Percentiles rank a stretch among this genome's conserved stretches.
These are phyloP conservation scores for Cladosporium sp. DNA, from an alignment of 2,329 filamentous ascomycete genomes.

Conservation along the genomic window DNA sequence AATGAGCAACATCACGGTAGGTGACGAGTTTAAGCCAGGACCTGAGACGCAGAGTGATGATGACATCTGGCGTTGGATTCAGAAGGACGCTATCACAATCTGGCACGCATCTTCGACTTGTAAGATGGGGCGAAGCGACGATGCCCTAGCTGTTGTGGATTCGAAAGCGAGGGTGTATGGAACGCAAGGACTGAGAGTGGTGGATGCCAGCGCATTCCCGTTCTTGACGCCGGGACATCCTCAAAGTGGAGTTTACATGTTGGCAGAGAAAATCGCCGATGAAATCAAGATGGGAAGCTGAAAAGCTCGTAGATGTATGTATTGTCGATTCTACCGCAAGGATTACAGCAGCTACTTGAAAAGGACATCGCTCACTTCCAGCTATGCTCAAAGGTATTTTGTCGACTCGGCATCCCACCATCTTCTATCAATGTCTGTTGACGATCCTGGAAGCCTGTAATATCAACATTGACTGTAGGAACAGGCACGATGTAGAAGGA, in stretches of 20 bases:
- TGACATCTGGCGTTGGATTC: conserved; percentile 18
- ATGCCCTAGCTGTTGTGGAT: conserved; percentile 27
- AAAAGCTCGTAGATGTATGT: neutral
- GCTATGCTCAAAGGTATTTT: no score
- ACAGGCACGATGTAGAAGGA: no score
- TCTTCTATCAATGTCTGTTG: no score
- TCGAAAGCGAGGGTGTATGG: conserved; percentile 25
- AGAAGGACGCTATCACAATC: conserved; percentile 7
- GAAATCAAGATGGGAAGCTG: neutral
- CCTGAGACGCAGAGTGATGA: conserved; percentile 17
- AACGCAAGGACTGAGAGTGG: conserved; percentile 25
- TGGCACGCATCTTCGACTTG: conserved; percentile 20
- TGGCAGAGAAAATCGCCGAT: conserved; percentile 12
- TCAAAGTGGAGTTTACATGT: conserved; percentile 23
- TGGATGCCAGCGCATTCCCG: conserved; percentile 27
- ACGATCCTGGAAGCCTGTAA: no score
- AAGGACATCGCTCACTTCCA: no score
- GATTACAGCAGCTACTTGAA: neutral
- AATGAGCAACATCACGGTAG: conserved; percentile 30
- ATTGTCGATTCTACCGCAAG: neutral
- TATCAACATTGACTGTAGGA: no score
- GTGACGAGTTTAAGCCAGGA: conserved; percentile 34
- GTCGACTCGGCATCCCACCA: no score
- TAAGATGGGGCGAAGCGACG: conserved; percentile 25
- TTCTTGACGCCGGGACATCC: conserved; percentile 31